Percentiles rank a stretch among this genome's conserved stretches.
Conservation (phyloP, 2,329 filamentous ascomycete genomes). For the Paecilomyces sp. region DNA sequence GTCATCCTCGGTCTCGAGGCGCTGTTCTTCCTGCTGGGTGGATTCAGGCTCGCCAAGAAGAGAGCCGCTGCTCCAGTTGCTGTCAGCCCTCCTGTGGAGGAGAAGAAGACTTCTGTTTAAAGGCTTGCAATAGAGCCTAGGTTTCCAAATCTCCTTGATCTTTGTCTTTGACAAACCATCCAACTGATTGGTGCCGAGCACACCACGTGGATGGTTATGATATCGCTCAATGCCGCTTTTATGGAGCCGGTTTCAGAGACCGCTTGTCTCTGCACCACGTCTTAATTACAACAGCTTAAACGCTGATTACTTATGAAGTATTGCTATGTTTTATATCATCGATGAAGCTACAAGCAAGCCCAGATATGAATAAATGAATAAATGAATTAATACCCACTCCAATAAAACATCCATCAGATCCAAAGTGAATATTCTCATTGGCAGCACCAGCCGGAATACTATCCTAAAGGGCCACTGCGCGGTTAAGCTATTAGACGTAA, state of each 20-base stretch:
- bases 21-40: conserved; percentile 48
- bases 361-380: neutral
- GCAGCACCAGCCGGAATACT: no score
- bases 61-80: conserved; percentile 13
- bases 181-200: neutral
- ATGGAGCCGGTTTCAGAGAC: neutral
- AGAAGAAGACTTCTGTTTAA: neutral
- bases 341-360: neutral
- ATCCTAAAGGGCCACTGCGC: no score
- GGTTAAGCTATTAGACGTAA: no score
- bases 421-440: neutral
- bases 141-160: neutral
- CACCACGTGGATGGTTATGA: neutral
- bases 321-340: neutral
- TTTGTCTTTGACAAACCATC: neutral
- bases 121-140: neutral
- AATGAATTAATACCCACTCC: neutral
- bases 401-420: neutral
- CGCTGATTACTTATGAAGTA: neutral
- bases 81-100: neutral
- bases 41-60: conserved; percentile 54
- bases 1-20: conserved; percentile 54
- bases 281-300: neutral
- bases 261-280: neutral
- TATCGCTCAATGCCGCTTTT: neutral